phyloP scores from a whole-genome alignment of 148 eudicot genomes.

The Cornus controversa region DNA sequence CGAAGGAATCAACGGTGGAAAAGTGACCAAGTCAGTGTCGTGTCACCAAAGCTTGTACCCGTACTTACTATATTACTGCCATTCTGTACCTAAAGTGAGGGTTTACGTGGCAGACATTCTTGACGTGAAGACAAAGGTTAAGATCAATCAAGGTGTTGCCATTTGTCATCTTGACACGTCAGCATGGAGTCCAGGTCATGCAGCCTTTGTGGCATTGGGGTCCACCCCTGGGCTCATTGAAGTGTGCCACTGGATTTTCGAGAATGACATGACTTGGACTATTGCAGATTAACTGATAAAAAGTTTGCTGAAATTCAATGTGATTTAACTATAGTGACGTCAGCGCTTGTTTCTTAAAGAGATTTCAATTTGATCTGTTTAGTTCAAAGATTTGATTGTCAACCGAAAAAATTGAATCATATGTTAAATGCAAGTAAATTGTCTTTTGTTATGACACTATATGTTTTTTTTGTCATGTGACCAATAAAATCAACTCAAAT shows the following conservation, averaged over 20 bases:
- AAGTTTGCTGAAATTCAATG: too few species aligned
- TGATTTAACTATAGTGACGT: too few species aligned
- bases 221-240: conserved; percentile 77
- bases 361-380: too few species aligned
- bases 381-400: too few species aligned
- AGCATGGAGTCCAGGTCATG: conserved; percentile 76
- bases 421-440: too few species aligned
- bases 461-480: too few species aligned
- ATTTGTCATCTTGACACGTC: conserved; percentile 90
- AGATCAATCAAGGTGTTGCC: conserved; percentile 69
- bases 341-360: too few species aligned
- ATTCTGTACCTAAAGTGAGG: conserved; percentile 90
- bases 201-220: conserved; percentile 74
- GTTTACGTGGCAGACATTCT: conserved; percentile 72
- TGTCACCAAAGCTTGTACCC: conserved; percentile 95
- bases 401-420: too few species aligned
- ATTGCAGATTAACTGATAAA: conserved; percentile 39
- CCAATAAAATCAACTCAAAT: too few species aligned
- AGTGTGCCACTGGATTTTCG: conserved; percentile 94
- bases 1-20: conserved; percentile 63
- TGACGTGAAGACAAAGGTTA: conserved; percentile 46
- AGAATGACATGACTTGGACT: conserved; percentile 90
- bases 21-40: conserved; percentile 77
- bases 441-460: too few species aligned
- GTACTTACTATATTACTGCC: conserved; percentile 80